Base-by-base conservation (phyloP, 1,284 basidiomycete genomes). In the Ganoderma multipileum region DNA sequence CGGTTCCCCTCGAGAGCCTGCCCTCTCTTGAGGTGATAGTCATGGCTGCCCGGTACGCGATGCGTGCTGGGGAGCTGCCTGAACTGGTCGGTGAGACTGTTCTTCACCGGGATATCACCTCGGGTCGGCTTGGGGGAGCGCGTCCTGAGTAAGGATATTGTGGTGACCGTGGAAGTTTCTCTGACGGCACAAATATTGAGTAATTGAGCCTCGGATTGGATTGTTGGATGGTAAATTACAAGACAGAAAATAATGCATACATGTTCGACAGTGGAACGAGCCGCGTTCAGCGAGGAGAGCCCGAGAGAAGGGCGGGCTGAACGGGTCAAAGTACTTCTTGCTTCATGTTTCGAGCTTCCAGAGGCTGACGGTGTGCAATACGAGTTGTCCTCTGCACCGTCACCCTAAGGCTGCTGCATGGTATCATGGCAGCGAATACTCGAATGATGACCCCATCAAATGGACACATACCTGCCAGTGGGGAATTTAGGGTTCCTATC, bases 241-340 rank as follows among this genome's bases (percentile, higher is more conserved):
- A 20, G 18, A n/a, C n/a, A 12, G 11, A 26, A 50, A 26, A 12
- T 26, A 26, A 14, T 26, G 47, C 26, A 50, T 50, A 23, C 12
- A 72, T 76, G 69, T 76, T 42, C 65, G 75, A 76, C 74, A 76
- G 73, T 73, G 75, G 75, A 76, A 76, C 75, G 75, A 76, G 73
- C 75, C 75, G 44, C 74, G 64, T 63, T 65, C 69, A 64, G 71
- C 39, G 62, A 64, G 16, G 47, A 44, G 30, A 42, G 30, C 66
- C 33, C 12, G 5, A 6, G 23, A 71, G 42, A 61, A 61, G 54
- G 18, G 16, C 63, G 38, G 65, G 63, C 68, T 50, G 54, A 58
- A 70, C 65, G 73, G 75, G 74, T 72, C 74, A 76, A 73, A 72
- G 71, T 55, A 72, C 75, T 76, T 76, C 75, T 65, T 12, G 47